Evolutionary conservation across 345 rosid species (phyloP).

Genomic region (Euphorbia lathyris): DNA sequence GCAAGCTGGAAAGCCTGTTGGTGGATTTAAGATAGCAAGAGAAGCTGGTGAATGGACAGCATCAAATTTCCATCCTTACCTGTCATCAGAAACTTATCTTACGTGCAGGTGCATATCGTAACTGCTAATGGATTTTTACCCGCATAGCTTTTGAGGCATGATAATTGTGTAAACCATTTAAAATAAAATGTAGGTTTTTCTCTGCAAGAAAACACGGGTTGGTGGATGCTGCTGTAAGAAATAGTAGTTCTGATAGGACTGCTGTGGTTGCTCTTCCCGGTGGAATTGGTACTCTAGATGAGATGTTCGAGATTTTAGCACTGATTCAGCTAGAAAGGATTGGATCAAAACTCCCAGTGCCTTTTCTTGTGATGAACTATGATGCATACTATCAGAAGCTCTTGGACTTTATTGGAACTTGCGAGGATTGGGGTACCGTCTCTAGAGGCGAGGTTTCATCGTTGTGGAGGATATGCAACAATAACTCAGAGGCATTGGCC

Average conservation of each 20-base stretch:
- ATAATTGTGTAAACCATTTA: not conserved
- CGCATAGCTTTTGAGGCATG: not conserved
- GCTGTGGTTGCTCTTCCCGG: slow-evolving; percentile 87
- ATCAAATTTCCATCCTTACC: slow-evolving; percentile 76
- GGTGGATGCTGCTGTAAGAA: slow-evolving; percentile 76
- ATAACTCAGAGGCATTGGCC: slow-evolving; percentile 64
- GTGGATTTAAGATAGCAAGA: slow-evolving; percentile 79
- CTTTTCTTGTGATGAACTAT: slow-evolving; percentile 83
- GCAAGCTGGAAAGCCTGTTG: slow-evolving; percentile 68
- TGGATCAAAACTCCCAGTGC: slow-evolving; percentile 72
- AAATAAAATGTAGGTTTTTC: slow-evolving; percentile 60
- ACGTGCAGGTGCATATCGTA: slow-evolving; percentile 69
- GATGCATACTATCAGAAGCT: slow-evolving; percentile 72
- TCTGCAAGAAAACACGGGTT: slow-evolving; percentile 93
- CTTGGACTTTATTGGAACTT: slow-evolving; percentile 66
- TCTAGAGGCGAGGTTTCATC: slow-evolving; percentile 69
- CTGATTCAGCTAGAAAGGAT: slow-evolving; percentile 79
- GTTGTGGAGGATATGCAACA: slow-evolving; percentile 74
- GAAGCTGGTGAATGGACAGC: slow-evolving; percentile 95
- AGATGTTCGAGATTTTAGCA: slow-evolving; percentile 79
- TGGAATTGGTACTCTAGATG: slow-evolving; percentile 89
- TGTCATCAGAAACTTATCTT: slow-evolving; percentile 66
- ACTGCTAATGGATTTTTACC: not conserved
- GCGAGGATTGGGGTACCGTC: slow-evolving; percentile 74
- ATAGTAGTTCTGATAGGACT: slow-evolving; percentile 48